Base-by-base conservation (phyloP, 495 filamentous ascomycete genomes). In the Trichoderma reesei region DNA sequence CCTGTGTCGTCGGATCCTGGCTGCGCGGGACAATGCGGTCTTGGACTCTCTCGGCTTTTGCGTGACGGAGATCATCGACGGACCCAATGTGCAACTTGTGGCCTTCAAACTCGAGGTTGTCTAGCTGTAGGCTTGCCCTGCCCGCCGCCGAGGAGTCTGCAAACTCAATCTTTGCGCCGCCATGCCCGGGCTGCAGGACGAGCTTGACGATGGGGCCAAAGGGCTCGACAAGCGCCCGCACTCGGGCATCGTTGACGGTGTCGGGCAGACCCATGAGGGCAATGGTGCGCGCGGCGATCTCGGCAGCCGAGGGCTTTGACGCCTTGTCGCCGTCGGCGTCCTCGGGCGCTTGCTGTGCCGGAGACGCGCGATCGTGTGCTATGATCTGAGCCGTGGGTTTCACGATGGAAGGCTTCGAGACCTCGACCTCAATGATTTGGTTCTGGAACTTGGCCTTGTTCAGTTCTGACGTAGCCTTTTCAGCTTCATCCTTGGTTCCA, bases 121-220 rank as follows among this genome's bases (percentile, higher is more conserved):
- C 86, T 0, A 97, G 79, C 6, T 80, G 87, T 44, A 96, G 70
- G 0, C 83, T 77, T 0, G 92, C 92, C 72, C 87, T 88, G 46
- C 91, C 91, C 3, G 86, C 88, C 63, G 86, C 80, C 3, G 85
- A 76, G 10, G 88, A 79, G 66, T 89, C 85, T 10, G 75, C 78
- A 70, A 86, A 96, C 70, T 98, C 94, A 51, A 96, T 80, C 61
- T 92, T 87, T 10, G 92, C 94, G n/a, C 94, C 93, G 67, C 86
- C 83, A 65, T 94, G 89, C 61, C 90, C 83, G 2, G 90, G 90
- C 44, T 88, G 85, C 3, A 92, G 79, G 5, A 83, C 77, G 5
- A 83, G 71, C 67, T 91, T 92, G 69, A 87, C 82, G 2, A 82
- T 80, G 2, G 80, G 65, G 41, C 87, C 87, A 41, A 88, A 82